These are phyloP conservation scores for Talaromyces wortmannii DNA, from an alignment of 495 filamentous ascomycete species.

Conservation along the genomic window DNA sequence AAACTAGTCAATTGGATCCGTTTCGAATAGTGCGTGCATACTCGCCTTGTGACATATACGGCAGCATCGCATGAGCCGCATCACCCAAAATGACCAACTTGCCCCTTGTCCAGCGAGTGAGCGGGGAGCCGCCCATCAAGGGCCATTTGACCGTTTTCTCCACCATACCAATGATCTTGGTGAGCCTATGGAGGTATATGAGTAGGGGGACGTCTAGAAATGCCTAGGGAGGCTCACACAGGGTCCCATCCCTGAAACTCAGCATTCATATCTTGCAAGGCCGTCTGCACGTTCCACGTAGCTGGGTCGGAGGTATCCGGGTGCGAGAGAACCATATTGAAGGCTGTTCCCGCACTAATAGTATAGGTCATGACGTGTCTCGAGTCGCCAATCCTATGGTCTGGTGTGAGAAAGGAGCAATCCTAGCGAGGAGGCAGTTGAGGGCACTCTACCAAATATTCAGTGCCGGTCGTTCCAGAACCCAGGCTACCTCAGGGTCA, in stretches of 20 bases:
- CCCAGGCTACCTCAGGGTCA: slow-evolving; percentile 29
- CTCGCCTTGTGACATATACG: slow-evolving; percentile 38
- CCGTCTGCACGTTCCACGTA: slow-evolving; percentile 26
- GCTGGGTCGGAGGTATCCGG: slow-evolving; percentile 29
- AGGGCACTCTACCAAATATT: slow-evolving; percentile 46
- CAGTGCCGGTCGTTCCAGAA: slow-evolving; percentile 27
- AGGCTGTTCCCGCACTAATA: slow-evolving; percentile 36
- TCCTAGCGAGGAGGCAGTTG: too few relatives aligned
- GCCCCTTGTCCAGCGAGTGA: slow-evolving; percentile 24
- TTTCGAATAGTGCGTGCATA: background rate
- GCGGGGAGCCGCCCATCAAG: slow-evolving; percentile 18
- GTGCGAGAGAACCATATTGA: slow-evolving; percentile 47
- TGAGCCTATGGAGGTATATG: slow-evolving; percentile 9
- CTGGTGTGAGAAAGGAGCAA: background rate
- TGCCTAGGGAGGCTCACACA: too few relatives aligned
- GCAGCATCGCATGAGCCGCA: slow-evolving; percentile 47
- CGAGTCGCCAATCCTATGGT: slow-evolving; percentile 23
- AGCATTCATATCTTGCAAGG: slow-evolving; percentile 25
- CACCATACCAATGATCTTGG: slow-evolving; percentile 31
- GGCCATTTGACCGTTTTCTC: slow-evolving; percentile 33
- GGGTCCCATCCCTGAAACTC: slow-evolving; percentile 36
- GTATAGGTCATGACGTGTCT: slow-evolving; percentile 44
- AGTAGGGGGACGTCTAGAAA: background rate
- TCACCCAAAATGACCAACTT: slow-evolving; percentile 38
- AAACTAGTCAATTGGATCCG: background rate